Conservation (phyloP, 2,329 filamentous ascomycete genomes). For the Arthrobotrys sphaeroides region DNA sequence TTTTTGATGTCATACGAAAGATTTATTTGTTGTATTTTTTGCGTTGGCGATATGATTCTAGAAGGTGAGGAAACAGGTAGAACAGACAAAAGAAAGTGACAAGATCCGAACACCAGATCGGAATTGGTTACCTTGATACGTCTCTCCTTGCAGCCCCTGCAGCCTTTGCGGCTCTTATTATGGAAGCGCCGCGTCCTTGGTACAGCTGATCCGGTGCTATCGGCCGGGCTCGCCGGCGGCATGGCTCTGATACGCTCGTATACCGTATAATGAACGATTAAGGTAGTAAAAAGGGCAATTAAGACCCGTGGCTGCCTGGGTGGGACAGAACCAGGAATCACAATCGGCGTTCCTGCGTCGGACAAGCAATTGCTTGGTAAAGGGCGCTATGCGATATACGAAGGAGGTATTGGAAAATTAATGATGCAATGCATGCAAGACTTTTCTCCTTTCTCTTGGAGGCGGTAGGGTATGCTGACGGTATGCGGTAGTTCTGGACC, state of each 20-base stretch:
- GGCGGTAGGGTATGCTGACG: not conserved
- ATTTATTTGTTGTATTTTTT: slow-evolving; percentile 24
- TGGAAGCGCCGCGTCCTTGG: slow-evolving; percentile 42
- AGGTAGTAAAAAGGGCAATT: too few relatives aligned
- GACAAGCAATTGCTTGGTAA: not conserved
- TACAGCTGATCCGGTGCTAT: not conserved
- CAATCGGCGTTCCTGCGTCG: not conserved
- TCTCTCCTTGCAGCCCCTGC: slow-evolving; percentile 45
- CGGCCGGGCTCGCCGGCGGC: slow-evolving; percentile 7
- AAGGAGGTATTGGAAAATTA: not conserved
- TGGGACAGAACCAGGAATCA: not conserved
- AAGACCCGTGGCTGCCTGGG: slow-evolving; percentile 3
- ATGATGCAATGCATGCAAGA: slow-evolving; percentile 9
- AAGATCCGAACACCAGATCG: not conserved
- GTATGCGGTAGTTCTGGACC: not conserved
- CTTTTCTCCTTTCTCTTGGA: slow-evolving; percentile 2
- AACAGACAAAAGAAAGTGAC: not conserved
- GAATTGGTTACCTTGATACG: slow-evolving; percentile 44
- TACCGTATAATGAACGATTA: not conserved
- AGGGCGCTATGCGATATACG: slow-evolving; percentile 1
- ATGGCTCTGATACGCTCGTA: slow-evolving; percentile 16
- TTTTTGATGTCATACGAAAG: too few relatives aligned
- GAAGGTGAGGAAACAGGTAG: not conserved
- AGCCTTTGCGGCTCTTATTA: slow-evolving; percentile 48
- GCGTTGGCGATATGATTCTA: slow-evolving; percentile 15